Conservation (phyloP, 306 rosid species). For the Fragaria vesca region DNA sequence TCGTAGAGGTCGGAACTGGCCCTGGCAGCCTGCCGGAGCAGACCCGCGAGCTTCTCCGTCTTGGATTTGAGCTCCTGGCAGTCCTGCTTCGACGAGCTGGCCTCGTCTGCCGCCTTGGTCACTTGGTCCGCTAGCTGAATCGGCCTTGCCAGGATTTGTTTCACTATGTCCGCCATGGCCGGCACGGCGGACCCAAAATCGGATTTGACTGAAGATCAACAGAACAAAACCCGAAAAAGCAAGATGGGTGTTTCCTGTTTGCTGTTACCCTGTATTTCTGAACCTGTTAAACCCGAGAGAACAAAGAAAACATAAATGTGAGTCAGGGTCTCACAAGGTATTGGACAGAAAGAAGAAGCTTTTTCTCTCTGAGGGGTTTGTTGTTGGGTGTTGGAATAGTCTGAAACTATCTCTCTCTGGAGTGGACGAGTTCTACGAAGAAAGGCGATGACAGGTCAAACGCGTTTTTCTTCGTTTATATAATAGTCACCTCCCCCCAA, state of each 20-base stretch:
- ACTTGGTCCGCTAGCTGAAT: slow-evolving; percentile 84
- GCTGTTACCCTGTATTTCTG: not conserved
- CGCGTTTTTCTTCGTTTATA: slow-evolving; percentile 20
- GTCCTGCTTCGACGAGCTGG: slow-evolving; percentile 61
- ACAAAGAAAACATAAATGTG: not conserved
- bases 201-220: not conserved
- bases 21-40: slow-evolving; percentile 86
- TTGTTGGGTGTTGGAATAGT: not conserved
- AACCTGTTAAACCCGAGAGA: not conserved
- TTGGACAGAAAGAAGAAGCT: not conserved
- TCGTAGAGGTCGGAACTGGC: slow-evolving; percentile 87
- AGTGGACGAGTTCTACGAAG: slow-evolving; percentile 25
- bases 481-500: not conserved
- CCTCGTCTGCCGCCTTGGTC: slow-evolving; percentile 67
- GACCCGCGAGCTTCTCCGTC: slow-evolving; percentile 69
- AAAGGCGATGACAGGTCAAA: slow-evolving; percentile 39
- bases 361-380: not conserved
- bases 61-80: slow-evolving; percentile 67
- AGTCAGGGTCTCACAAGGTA: not conserved
- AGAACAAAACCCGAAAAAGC: not conserved
- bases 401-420: not conserved
- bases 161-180: slow-evolving; percentile 77
- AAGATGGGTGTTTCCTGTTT: not conserved
- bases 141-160: slow-evolving; percentile 66
- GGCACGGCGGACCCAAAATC: slow-evolving; percentile 28